Percentiles rank a stretch among this genome's conserved stretches.
Conservation (phyloP, 352 stramenopile species). For the Globisporangium nodosum region DNA sequence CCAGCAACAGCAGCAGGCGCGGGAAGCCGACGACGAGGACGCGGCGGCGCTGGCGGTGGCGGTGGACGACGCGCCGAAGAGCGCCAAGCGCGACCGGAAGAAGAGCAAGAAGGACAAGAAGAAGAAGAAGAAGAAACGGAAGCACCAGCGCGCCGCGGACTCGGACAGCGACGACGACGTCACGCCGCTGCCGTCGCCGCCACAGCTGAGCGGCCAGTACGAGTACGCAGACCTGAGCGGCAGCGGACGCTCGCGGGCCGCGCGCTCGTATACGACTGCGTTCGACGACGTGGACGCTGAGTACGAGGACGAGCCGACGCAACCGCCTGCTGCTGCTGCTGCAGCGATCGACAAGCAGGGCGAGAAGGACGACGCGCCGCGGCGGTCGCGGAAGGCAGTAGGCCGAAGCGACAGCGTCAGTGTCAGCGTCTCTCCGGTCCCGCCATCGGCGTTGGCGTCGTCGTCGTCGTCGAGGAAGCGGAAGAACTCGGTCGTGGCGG, state of each 20-base stretch:
- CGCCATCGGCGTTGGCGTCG: background rate
- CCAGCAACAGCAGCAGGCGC: background rate
- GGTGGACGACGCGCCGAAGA: background rate
- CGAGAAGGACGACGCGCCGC: constrained; percentile 1
- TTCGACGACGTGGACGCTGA: constrained; percentile 5
- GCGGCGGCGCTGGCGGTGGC: background rate
- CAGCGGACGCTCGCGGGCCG: background rate
- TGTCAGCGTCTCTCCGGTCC: background rate
- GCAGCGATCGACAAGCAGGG: background rate
- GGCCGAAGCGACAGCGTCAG: background rate
- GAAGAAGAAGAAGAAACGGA: constrained; percentile 36
- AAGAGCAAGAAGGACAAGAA: constrained; percentile 55
- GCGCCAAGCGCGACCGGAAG: constrained; percentile 17
- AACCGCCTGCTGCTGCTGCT: background rate
- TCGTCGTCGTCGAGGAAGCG: constrained; percentile 24
- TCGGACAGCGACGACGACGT: constrained; percentile 43
- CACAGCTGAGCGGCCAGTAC: constrained; percentile 33
- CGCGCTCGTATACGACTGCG: constrained; percentile 7
- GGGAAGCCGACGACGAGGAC: background rate
- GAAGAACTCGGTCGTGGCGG: constrained; percentile 12
- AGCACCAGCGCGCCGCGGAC: constrained; percentile 27
- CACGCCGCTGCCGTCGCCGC: constrained; percentile 34
- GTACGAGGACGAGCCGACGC: constrained; percentile 1
- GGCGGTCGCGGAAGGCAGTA: constrained; percentile 5
- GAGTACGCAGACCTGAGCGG: constrained; percentile 31